Evolutionary conservation across 805 yeast genomes (phyloP).

Genomic region (Saturnispora ahearnii): DNA sequence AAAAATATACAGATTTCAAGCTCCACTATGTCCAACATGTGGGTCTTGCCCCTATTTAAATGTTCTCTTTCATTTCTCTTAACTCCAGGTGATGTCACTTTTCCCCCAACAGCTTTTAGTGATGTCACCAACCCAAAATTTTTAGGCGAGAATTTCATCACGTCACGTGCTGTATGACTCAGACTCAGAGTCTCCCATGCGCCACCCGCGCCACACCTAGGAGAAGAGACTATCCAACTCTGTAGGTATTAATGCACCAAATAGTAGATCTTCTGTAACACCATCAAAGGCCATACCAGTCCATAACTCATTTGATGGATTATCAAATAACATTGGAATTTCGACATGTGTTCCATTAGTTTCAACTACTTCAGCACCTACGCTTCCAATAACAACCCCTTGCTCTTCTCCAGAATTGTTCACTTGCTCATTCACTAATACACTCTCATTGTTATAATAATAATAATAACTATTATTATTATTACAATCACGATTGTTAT

Average conservation of each 20-base stretch:
- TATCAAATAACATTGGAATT: neutral
- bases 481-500: neutral
- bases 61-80: neutral
- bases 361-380: neutral
- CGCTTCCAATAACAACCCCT: neutral
- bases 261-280: neutral
- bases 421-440: too few species aligned
- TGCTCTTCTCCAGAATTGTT: too few species aligned
- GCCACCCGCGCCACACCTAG: too few species aligned
- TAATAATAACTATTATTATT: too few species aligned
- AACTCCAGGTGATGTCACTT: constrained; percentile 1
- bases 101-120: neutral
- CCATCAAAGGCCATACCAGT: constrained; percentile 1
- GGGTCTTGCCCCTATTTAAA: neutral
- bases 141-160: neutral
- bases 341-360: neutral
- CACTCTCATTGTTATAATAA: too few species aligned
- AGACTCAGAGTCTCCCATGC: neutral
- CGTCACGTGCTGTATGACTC: neutral
- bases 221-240: constrained; percentile 1
- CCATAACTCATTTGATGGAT: constrained; percentile 2
- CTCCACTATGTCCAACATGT: too few species aligned
- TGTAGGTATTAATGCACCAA: constrained; percentile 1
- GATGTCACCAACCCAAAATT: neutral
- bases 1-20: too few species aligned